Conservation (phyloP, 176 grass and related monocot genomes). For the Aegilops speltoides region DNA sequence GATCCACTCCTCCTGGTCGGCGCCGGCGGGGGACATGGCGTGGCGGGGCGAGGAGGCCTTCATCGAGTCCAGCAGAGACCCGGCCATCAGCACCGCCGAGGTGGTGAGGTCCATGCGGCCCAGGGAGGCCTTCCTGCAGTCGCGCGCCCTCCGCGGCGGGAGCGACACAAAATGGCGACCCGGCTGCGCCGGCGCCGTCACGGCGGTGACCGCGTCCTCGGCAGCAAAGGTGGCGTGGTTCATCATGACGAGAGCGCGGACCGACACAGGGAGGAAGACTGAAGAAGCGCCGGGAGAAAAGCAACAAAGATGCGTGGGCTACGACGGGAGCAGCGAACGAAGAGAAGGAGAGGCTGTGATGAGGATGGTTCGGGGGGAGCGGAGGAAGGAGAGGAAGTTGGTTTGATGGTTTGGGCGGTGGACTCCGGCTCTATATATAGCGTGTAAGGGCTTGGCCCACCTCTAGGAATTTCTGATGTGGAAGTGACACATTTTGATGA, state of each 20-base stretch:
- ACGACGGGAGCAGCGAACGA: not conserved
- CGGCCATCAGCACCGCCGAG: not conserved
- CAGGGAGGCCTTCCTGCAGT: constrained; percentile 31
- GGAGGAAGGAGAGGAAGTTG: too few species aligned
- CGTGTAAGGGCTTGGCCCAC: not conserved
- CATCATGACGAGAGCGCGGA: constrained; percentile 36
- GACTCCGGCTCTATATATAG: constrained; percentile 31
- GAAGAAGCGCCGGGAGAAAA: not conserved
- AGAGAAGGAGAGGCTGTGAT: not conserved
- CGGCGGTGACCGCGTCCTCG: constrained; percentile 37
- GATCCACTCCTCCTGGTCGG: constrained; percentile 46
- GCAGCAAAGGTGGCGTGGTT: constrained; percentile 43
- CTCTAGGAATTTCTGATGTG: not conserved
- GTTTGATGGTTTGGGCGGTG: too few species aligned
- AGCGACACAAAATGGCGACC: constrained; percentile 31
- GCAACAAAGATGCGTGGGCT: not conserved
- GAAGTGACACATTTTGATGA: not conserved
- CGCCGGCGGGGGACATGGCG: constrained; percentile 14
- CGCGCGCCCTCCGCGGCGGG: not conserved
- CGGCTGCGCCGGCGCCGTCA: constrained; percentile 8
- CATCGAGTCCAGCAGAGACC: constrained; percentile 54
- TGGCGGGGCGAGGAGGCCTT: constrained; percentile 66
- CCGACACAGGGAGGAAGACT: not conserved
- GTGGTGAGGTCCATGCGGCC: constrained; percentile 33
- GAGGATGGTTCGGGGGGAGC: too few species aligned